Percentiles rank a stretch among this genome's conserved stretches.
Evolutionary conservation across 768 basidiomycete species (phyloP).

Genomic region (Russula emetica): DNA sequence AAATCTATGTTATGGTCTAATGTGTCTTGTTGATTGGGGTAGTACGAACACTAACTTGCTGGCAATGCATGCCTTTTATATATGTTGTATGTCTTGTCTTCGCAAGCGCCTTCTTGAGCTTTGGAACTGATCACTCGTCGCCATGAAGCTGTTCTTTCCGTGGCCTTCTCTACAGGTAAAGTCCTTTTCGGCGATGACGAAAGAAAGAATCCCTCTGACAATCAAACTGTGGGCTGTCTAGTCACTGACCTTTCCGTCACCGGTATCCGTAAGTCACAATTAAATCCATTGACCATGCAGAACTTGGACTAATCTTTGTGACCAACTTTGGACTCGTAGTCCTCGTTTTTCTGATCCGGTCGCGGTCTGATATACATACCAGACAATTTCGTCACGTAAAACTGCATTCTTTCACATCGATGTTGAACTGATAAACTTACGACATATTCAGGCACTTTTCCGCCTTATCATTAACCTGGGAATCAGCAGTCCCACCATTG

Average conservation of each 20-base stretch:
- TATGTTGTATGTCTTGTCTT: constrained; percentile 11
- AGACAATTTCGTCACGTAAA: constrained; percentile 16
- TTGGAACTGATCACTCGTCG: background rate
- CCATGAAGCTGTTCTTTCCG: background rate
- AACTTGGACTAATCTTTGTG: background rate
- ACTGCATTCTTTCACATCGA: background rate
- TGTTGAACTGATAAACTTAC: background rate
- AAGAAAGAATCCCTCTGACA: background rate
- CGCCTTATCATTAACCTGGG: constrained; percentile 31
- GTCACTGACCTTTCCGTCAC: constrained; percentile 18
- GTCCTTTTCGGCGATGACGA: background rate
- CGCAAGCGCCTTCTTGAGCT: too few relatives aligned
- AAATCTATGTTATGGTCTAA: constrained; percentile 2
- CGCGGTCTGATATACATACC: constrained; percentile 10
- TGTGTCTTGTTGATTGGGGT: constrained; percentile 6
- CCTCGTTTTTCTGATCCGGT: constrained; percentile 16
- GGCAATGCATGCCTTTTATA: constrained; percentile 2
- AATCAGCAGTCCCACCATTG: constrained; percentile 32
- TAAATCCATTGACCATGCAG: background rate
- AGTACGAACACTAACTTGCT: background rate
- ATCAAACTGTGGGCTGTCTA: background rate
- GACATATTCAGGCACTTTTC: constrained; percentile 2
- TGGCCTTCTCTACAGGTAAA: constrained; percentile 13
- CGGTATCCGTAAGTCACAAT: constrained; percentile 13
- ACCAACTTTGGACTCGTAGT: constrained; percentile 5